phyloP scores from a whole-genome alignment of 805 yeast genomes.

The Candida odintsovae region DNA sequence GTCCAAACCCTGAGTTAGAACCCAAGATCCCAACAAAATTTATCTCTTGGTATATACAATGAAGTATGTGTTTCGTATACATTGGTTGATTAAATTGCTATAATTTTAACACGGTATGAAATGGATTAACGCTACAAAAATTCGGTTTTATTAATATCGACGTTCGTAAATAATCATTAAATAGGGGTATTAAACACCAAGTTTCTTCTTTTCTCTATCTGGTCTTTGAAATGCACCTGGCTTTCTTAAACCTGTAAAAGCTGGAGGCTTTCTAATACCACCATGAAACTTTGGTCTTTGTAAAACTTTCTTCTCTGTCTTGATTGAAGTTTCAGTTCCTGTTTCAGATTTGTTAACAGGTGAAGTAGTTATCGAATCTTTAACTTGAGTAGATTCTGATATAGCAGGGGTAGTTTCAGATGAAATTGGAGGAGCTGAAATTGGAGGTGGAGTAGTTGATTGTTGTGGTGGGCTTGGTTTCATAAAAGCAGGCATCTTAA shows the following conservation, averaged over 20 bases:
- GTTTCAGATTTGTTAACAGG: background rate
- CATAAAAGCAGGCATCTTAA: constrained; percentile 8
- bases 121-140: no score
- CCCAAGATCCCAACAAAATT: no score
- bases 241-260: constrained; percentile 21
- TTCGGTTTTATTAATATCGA: no score
- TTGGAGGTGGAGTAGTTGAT: background rate
- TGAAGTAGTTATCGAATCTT: background rate
- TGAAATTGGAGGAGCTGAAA: background rate
- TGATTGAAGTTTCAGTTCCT: background rate
- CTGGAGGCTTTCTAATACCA: constrained; percentile 20
- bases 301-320: constrained; percentile 1
- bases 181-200: background rate
- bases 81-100: no score
- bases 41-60: no score
- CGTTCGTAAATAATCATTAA: background rate
- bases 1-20: no score
- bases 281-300: constrained; percentile 21
- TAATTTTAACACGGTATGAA: no score
- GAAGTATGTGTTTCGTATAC: no score
- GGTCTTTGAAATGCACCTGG: constrained; percentile 26
- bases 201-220: constrained; percentile 16
- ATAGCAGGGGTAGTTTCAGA: constrained; percentile 1
- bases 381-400: background rate
- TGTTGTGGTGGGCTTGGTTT: constrained; percentile 6